A percentile compares a stretch with the other conserved stretches of the same genome.
These are phyloP conservation scores for Zopfia rhizophila DNA, from an alignment of 2,329 filamentous ascomycete species.

Conservation along the genomic window DNA sequence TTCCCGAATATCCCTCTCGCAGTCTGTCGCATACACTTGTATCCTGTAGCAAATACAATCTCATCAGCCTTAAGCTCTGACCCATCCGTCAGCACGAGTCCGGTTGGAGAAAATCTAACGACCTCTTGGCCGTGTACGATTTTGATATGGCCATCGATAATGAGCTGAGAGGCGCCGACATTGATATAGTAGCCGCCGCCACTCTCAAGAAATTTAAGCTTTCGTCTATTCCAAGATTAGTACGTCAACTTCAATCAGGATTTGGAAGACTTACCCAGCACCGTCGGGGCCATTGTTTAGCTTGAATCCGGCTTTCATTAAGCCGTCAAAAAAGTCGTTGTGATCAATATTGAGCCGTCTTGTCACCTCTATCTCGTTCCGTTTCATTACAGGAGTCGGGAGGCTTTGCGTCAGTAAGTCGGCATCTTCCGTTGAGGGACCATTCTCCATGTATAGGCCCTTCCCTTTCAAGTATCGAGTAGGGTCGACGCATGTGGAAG, in stretches of 20 bases:
- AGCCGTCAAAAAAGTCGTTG: background rate
- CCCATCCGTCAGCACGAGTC: background rate
- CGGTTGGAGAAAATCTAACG: background rate
- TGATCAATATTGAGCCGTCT: background rate
- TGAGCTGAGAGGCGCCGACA: background rate
- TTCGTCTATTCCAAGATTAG: background rate
- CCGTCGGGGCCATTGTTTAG: background rate
- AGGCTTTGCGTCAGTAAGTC: background rate
- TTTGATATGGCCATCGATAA: background rate
- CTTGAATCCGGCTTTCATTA: background rate
- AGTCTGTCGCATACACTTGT: background rate
- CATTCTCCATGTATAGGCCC: slow-evolving; percentile 4
- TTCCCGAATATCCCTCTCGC: background rate
- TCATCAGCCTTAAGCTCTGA: background rate
- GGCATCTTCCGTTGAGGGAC: background rate
- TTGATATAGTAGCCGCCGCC: slow-evolving; percentile 1
- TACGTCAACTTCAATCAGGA: background rate
- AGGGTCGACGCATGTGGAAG: background rate
- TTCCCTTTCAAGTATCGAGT: slow-evolving; percentile 2
- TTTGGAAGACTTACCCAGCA: background rate
- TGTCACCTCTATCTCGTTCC: background rate
- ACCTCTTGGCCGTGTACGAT: background rate
- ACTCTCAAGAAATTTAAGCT: background rate
- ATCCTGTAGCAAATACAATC: background rate
- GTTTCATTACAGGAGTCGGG: background rate